These are phyloP conservation scores for Hyaloscypha bicolor DNA, from an alignment of 495 filamentous ascomycete species.

Conservation along the genomic window DNA sequence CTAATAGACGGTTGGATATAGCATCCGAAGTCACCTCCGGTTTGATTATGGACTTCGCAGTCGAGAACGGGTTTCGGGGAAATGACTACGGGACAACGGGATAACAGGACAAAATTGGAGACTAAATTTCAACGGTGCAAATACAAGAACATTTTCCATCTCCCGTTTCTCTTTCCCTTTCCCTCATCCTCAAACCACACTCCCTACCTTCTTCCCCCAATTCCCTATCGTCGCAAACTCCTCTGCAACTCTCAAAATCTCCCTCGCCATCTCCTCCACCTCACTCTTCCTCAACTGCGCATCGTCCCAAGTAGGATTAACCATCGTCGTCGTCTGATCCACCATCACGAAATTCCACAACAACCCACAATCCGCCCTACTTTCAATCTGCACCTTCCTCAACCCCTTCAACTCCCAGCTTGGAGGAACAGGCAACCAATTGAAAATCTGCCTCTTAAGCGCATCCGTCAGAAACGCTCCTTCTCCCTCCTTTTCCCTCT, in stretches of 20 bases:
- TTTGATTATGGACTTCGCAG: not conserved
- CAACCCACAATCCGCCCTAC: slow-evolving; percentile 3
- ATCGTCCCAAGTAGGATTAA: slow-evolving; percentile 3
- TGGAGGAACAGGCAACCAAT: slow-evolving; percentile 7
- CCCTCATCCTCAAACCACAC: not conserved
- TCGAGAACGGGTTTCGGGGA: not conserved
- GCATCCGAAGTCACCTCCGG: not conserved
- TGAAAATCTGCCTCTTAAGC: slow-evolving; percentile 16
- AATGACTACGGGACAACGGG: too few relatives aligned
- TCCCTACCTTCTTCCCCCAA: not conserved
- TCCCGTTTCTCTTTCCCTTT: too few relatives aligned
- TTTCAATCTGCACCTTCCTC: slow-evolving; percentile 12
- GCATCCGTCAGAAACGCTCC: slow-evolving; percentile 13
- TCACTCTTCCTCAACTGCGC: slow-evolving; percentile 1
- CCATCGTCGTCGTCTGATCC: not conserved
- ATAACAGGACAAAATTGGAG: too few relatives aligned
- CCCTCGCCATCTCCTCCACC: not conserved
- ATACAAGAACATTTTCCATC: too few relatives aligned
- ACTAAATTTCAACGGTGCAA: too few relatives aligned
- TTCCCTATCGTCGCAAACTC: not conserved
- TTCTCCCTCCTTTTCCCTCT: not conserved
- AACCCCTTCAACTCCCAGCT: not conserved
- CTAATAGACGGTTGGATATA: too few relatives aligned
- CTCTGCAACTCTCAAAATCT: not conserved
- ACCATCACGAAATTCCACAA: slow-evolving; percentile 2